phyloP scores from a whole-genome alignment of 495 filamentous ascomycete species.

The Penicillium pancosmium region DNA sequence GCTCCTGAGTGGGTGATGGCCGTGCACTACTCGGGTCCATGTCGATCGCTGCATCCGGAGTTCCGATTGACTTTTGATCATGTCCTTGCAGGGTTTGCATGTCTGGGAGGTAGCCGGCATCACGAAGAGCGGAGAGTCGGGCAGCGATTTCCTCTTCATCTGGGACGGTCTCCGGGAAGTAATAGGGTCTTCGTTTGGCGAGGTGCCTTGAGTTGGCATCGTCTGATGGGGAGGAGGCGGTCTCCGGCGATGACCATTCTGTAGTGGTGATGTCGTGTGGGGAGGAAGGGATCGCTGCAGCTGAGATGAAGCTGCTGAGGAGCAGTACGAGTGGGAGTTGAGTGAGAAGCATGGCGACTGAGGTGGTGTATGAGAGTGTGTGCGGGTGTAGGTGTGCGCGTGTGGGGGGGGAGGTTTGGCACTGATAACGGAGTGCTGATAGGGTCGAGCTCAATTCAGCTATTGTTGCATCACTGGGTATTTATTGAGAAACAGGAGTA shows the following conservation, averaged over 20 bases:
- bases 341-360: neutral
- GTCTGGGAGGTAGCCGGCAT: conserved; percentile 16
- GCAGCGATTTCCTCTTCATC: conserved; percentile 20
- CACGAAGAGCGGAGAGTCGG: conserved; percentile 15
- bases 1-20: neutral
- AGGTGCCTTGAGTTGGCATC: neutral
- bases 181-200: conserved; percentile 18
- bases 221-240: conserved; percentile 9
- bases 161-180: conserved; percentile 24
- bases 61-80: conserved; percentile 13
- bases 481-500: neutral
- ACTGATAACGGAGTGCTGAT: neutral
- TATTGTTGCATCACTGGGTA: neutral
- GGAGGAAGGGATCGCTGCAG: neutral
- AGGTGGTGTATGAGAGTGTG: neutral
- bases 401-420: neutral
- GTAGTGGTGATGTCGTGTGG: neutral
- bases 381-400: neutral
- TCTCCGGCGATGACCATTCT: conserved; percentile 5
- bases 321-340: neutral
- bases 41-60: conserved; percentile 24
- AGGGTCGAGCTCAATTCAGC: neutral
- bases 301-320: conserved; percentile 2
- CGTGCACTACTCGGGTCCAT: conserved; percentile 10
- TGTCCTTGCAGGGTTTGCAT: neutral